phyloP scores from a whole-genome alignment of 345 rosid genomes.

The Pistacia atlantica region DNA sequence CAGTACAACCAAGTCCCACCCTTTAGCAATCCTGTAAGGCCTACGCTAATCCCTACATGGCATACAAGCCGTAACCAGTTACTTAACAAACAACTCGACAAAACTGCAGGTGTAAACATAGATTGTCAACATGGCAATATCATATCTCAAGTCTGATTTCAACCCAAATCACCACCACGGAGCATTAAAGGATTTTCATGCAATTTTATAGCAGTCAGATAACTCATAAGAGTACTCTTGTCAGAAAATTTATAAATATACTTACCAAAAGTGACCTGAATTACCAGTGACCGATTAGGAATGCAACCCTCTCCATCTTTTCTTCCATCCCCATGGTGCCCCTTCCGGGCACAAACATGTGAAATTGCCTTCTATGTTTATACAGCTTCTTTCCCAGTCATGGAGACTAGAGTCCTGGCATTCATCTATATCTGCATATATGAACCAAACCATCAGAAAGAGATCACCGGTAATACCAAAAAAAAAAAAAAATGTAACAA shows the following conservation, averaged over 20 bases:
- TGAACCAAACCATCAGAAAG: slow-evolving; percentile 9
- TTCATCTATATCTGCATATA: slow-evolving; percentile 30
- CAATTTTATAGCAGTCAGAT: neutral
- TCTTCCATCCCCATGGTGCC: slow-evolving; percentile 36
- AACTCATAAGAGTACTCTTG: neutral
- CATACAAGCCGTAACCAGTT: neutral
- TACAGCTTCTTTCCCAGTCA: neutral
- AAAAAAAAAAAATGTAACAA: neutral
- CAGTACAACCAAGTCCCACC: slow-evolving; percentile 10
- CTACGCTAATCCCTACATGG: neutral
- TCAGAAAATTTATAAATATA: neutral
- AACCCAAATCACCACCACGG: neutral
- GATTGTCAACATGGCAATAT: too few species aligned
- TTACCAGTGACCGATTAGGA: neutral
- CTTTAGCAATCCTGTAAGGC: neutral
- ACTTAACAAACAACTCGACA: neutral
- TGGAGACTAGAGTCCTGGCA: slow-evolving; percentile 16
- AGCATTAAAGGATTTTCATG: too few species aligned
- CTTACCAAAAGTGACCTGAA: slow-evolving; percentile 20
- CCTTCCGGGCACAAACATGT: slow-evolving; percentile 35
- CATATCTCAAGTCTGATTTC: too few species aligned
- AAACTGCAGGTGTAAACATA: too few species aligned
- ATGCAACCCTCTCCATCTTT: slow-evolving; percentile 21
- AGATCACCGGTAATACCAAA: neutral
- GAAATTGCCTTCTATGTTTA: slow-evolving; percentile 22